These are phyloP conservation scores for Penicillium cinerascens DNA, from an alignment of 495 filamentous ascomycete genomes.

Conservation along the genomic window DNA sequence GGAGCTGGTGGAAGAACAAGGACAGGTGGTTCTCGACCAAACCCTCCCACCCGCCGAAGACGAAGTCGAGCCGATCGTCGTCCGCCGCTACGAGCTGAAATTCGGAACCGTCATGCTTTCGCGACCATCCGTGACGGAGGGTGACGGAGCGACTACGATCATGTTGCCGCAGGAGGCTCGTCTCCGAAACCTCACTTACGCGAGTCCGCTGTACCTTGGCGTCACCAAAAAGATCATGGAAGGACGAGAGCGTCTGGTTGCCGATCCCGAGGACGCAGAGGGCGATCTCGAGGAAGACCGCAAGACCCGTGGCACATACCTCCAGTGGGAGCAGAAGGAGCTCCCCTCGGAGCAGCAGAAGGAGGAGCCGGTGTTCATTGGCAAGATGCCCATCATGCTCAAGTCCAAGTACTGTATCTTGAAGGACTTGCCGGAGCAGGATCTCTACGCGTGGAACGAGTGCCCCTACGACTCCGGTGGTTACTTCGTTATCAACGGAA, in stretches of 20 bases:
- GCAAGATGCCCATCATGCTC: conserved; percentile 95
- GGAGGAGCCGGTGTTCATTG: conserved; percentile 73
- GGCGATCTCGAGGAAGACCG: conserved; percentile 44
- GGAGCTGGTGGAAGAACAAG: conserved; percentile 85
- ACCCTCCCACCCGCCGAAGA: conserved; percentile 67
- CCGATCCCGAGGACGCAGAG: conserved; percentile 49
- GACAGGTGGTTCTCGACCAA: conserved; percentile 82
- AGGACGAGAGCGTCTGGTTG: conserved; percentile 69
- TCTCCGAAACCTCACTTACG: conserved; percentile 91
- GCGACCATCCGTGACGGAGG: conserved; percentile 83
- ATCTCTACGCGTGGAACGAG: conserved; percentile 83
- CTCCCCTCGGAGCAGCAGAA: conserved; percentile 61
- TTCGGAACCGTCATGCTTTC: conserved; percentile 83
- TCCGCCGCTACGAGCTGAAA: conserved; percentile 89
- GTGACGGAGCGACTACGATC: conserved; percentile 76
- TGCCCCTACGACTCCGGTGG: conserved; percentile 97
- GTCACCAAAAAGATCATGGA: conserved; percentile 77
- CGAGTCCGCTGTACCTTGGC: conserved; percentile 80
- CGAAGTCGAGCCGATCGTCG: conserved; percentile 66
- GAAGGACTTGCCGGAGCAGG: conserved; percentile 71
- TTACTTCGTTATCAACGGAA: conserved; percentile 99
- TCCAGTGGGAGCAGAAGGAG: conserved; percentile 50
- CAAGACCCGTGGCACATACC: conserved; percentile 42
- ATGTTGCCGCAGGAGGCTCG: conserved; percentile 91
- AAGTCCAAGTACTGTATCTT: conserved; percentile 92